A percentile compares a stretch with the other conserved stretches of the same genome.
These are phyloP conservation scores for Cladosporium colombiae DNA, from an alignment of 2,329 filamentous ascomycete species.

Conservation along the genomic window DNA sequence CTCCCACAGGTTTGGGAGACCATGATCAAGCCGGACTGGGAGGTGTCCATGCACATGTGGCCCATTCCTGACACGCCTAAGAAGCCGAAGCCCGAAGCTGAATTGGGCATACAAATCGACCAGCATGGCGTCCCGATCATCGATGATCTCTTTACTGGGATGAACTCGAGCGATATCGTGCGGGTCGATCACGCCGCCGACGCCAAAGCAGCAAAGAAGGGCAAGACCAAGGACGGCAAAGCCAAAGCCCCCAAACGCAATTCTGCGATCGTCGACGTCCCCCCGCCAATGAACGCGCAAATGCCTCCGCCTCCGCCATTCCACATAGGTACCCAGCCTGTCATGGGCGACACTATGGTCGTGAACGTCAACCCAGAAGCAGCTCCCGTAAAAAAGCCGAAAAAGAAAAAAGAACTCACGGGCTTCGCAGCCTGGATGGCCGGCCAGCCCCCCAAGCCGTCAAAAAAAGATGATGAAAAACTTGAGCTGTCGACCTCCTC, in stretches of 20 bases:
- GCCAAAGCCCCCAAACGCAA: constrained; percentile 7
- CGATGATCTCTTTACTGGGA: constrained; percentile 23
- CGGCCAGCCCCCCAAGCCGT: constrained; percentile 23
- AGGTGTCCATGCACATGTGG: constrained; percentile 53
- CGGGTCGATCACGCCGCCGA: not conserved
- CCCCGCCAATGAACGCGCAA: not conserved
- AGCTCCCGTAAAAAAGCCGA: constrained; percentile 22
- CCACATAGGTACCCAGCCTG: not conserved
- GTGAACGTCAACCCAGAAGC: constrained; percentile 18
- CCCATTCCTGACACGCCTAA: constrained; percentile 42
- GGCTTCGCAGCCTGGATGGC: constrained; percentile 34
- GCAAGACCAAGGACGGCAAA: constrained; percentile 6
- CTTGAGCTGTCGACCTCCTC: constrained; percentile 22
- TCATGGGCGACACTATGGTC: not conserved
- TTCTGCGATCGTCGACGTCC: constrained; percentile 8
- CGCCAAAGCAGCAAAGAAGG: constrained; percentile 12
- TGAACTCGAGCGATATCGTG: not conserved
- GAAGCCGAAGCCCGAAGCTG: constrained; percentile 22
- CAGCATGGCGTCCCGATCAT: constrained; percentile 12
- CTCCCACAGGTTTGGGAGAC: constrained; percentile 52
- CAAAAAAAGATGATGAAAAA: constrained; percentile 30
- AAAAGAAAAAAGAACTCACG: constrained; percentile 30
- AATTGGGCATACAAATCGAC: constrained; percentile 6
- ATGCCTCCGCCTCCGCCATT: not conserved
- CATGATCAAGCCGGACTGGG: constrained; percentile 50